A percentile compares a stretch with the other conserved stretches of the same genome.
phyloP scores from a whole-genome alignment of 768 basidiomycete genomes.

The Naganishia antarctica region DNA sequence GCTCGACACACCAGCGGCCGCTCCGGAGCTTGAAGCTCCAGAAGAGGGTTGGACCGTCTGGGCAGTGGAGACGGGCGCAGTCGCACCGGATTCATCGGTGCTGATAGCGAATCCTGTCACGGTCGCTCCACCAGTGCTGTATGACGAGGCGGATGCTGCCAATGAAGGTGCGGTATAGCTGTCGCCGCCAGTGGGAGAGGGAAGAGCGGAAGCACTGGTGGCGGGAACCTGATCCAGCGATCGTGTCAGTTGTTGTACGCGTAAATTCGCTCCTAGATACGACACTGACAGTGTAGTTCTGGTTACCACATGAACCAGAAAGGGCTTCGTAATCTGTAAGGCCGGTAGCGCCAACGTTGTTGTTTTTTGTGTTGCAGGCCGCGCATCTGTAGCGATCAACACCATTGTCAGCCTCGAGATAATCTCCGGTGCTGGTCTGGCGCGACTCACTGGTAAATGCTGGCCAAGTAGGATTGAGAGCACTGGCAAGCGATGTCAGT shows the following conservation, averaged over 20 bases:
- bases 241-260: neutral
- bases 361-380: constrained; percentile 47
- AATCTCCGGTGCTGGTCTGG: no score
- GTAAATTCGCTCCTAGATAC: no score
- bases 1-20: no score
- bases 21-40: no score
- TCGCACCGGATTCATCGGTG: constrained; percentile 21
- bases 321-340: constrained; percentile 44
- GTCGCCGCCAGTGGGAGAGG: constrained; percentile 35
- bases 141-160: constrained; percentile 25
- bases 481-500: constrained; percentile 48
- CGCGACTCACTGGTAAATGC: constrained; percentile 38
- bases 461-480: constrained; percentile 39
- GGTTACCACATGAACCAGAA: constrained; percentile 40
- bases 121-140: constrained; percentile 27
- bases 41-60: neutral
- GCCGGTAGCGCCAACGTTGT: constrained; percentile 44
- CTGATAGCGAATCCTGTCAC: constrained; percentile 24
- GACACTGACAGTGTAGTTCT: constrained; percentile 40
- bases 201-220: constrained; percentile 32
- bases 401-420: no score
- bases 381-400: constrained; percentile 33
- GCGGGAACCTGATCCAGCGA: constrained; percentile 28
- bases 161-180: constrained; percentile 40
- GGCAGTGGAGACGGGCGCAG: constrained; percentile 1